Evolutionary conservation across 1,139 yeast species (phyloP), one percentile per base, ranked within the genome.

Genomic region (Yamadazyma oceani): DNA sequence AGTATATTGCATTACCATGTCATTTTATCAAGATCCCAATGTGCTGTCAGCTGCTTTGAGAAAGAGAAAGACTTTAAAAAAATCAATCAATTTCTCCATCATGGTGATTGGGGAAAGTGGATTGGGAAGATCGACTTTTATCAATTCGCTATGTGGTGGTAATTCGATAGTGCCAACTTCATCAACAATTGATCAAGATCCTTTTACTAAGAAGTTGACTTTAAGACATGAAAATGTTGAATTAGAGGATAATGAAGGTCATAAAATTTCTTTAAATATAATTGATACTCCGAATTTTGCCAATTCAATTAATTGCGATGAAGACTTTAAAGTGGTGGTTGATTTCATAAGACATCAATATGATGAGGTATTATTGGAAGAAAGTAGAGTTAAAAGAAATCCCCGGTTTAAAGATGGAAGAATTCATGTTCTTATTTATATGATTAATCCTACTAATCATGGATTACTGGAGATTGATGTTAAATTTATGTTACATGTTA

Each of bases 91-190:
- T 42, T 78, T 79, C 54, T 78, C 79, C 26, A 49, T 78, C 36
- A 75, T 80, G 79, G 66, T 80, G 32, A 74, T 77, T 42, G 86
- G 85, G 16, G 78, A 75, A 51, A 60, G 75, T 44, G 85, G 85
- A 8, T 61, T 72, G 13, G 87, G 87, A 2, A 73, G 84, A 49
- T 71, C 82, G 6, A 78, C 84, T 2, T 76, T 80, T 43, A 69
- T 80, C 44, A 79, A 80, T 54, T 76, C 83, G 10, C 67, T 85
- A 41, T 90, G 97, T 66, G 96, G 95, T 32, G 95, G 92, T 46
- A 82, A 85, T 49, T 53, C 62, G 11, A 75, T 84, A 42, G 87
- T 63, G 1, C 66, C 68, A 16, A 55, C 64, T 5, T 57, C 64
- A 5, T 63, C 66, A 46, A 71, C 76, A 1, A 63, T 62, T 14